Base-by-base conservation (phyloP, 768 basidiomycete genomes). In the Clitopilus passeckerianus region DNA sequence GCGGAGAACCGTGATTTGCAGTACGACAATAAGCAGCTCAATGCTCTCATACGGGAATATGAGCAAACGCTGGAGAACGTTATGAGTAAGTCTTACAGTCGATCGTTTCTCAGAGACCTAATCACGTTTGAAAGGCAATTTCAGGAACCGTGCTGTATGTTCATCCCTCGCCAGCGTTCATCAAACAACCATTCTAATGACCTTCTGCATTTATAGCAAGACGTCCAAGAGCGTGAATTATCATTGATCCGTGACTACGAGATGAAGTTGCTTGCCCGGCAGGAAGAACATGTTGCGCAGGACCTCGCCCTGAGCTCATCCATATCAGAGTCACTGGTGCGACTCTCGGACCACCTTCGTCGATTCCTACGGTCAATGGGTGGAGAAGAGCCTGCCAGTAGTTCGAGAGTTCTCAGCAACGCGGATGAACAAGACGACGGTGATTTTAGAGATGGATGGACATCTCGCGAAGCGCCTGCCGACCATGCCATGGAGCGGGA, bases 1-100 rank as follows among this genome's bases (percentile, higher is more conserved):
- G 74, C 82, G 22, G 95, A 99, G 71, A 99, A 98, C 70, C 88
- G 90, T 65, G 74, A 77, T 6, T 77, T 99, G 44, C 85, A 91
- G 66, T 85, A 96, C 65, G 97, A 98, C 75, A 99, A 98, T 78
- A 96, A 97, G 70, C 96, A 98, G 65, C 80, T 99, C 33, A 91
- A 89, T 63, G 77, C 82, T 5, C 77, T 99, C 57, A 88, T 98
- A 66, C 95, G 95, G 67, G 97, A 99, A 70, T 98, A 97, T 68
- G 97, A 99, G 70, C 90, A 93, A 68, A 98, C 96, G 0, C 76
- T 99, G 33, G 97, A 99, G 72, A 91, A 83, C 6, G 85, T 98
- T 46, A 99, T 99, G 97, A 84, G 87, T 80, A 71, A 64, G 67
- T 67, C 60, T 64, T 60, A 52, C 37, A 52, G 34, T 14, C 3